Conservation (phyloP, 164 flowering plant species). For the Cinnamomum micranthum region DNA sequence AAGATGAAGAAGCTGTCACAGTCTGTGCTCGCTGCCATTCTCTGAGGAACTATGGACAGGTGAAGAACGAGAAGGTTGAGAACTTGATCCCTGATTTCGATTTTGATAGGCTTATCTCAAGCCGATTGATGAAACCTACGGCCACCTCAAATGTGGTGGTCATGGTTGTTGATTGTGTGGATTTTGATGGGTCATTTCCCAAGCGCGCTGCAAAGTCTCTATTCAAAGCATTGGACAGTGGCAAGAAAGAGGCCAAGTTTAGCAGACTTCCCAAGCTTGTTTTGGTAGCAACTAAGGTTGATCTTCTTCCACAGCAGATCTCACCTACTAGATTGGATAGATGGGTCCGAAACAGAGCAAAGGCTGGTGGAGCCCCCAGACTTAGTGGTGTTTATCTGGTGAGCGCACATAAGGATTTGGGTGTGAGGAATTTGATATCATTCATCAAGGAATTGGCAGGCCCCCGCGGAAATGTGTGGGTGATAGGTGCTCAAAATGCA, state of each 20-base stretch:
- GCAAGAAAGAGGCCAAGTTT: conserved; percentile 33
- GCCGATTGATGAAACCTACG: conserved; percentile 66
- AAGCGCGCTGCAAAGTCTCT: conserved; percentile 77
- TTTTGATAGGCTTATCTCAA: conserved; percentile 74
- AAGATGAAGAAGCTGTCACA: conserved; percentile 44
- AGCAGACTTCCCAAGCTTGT: conserved; percentile 75
- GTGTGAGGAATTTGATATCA: conserved; percentile 73
- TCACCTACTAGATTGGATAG: conserved; percentile 85
- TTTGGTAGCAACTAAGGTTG: conserved; percentile 91
- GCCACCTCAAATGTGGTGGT: conserved; percentile 69
- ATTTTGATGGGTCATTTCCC: conserved; percentile 97
- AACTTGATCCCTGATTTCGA: conserved; percentile 97
- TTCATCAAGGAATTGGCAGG: conserved; percentile 84
- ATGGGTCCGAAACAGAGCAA: conserved; percentile 93
- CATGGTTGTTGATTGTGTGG: conserved; percentile 96
- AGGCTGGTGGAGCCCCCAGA: conserved; percentile 80
- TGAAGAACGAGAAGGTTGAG: conserved; percentile 76
- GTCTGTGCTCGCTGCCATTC: conserved; percentile 98
- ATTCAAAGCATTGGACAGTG: conserved; percentile 63
- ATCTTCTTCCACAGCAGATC: conserved; percentile 83
- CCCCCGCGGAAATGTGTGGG: conserved; percentile 97
- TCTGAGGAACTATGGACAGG: conserved; percentile 86
- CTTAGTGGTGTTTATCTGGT: conserved; percentile 83
- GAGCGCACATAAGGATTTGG: conserved; percentile 83
- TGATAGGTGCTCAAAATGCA: conserved; percentile 94